Evolutionary conservation across 2,329 filamentous ascomycete genomes (phyloP).

Genomic region (Ceratocystis alfenasii): DNA sequence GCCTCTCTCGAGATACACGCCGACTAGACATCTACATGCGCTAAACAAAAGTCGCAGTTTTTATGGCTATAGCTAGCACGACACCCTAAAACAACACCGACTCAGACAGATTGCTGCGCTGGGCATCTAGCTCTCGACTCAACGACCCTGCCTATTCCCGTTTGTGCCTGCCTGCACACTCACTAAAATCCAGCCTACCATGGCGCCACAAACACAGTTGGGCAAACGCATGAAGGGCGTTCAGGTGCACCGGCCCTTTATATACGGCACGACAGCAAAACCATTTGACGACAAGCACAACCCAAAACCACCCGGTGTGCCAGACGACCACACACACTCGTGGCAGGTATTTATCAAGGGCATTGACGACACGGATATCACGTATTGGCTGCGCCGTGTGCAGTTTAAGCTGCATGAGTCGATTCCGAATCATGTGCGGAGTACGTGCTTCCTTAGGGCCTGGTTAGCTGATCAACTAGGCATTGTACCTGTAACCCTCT

Average conservation of each 20-base stretch:
- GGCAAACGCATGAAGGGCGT: conserved; percentile 55
- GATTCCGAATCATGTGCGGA: conserved; percentile 81
- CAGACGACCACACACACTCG: conserved; percentile 87
- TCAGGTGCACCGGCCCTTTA: conserved; percentile 52
- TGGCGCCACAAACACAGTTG: conserved; percentile 47
- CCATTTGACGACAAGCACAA: conserved; percentile 67
- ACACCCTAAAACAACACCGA: too few relatives aligned
- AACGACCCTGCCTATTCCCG: background rate
- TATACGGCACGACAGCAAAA: conserved; percentile 69
- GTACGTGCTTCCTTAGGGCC: conserved; percentile 31
- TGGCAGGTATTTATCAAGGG: conserved; percentile 94
- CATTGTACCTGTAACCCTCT: too few relatives aligned
- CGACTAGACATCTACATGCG: too few relatives aligned
- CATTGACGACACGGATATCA: conserved; percentile 78
- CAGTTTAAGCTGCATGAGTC: conserved; percentile 98
- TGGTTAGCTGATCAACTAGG: too few relatives aligned
- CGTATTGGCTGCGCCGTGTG: conserved; percentile 91
- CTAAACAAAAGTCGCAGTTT: too few relatives aligned
- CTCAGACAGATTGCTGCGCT: background rate
- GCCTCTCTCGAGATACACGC: too few relatives aligned
- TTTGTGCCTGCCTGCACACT: background rate
- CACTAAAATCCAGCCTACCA: conserved; percentile 26
- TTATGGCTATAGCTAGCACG: too few relatives aligned
- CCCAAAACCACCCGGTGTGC: conserved; percentile 62
- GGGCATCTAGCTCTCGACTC: background rate